A percentile compares a stretch with the other conserved stretches of the same genome.
phyloP scores from a whole-genome alignment of 257 asterid species.

The Solanum megistacrolobum region DNA sequence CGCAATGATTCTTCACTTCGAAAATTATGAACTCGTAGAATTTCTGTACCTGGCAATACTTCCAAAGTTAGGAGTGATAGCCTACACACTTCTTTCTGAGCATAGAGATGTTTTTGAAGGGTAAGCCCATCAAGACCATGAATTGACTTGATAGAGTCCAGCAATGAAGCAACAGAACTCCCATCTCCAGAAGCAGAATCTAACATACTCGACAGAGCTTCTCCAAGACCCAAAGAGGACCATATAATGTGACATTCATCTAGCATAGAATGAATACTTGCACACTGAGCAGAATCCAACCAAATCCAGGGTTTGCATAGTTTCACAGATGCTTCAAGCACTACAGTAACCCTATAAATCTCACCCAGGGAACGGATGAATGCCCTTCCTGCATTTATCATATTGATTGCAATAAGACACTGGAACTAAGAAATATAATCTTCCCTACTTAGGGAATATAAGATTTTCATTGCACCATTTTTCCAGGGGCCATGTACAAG shows the following conservation, averaged over 20 bases:
- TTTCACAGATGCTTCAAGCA: constrained; percentile 56
- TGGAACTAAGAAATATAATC: neutral
- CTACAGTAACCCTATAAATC: constrained; percentile 64
- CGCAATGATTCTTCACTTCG: neutral
- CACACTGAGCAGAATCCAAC: constrained; percentile 22
- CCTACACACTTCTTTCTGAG: constrained; percentile 37
- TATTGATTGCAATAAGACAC: neutral
- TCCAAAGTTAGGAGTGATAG: constrained; percentile 49
- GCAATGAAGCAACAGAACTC: constrained; percentile 10
- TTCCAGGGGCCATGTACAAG: neutral
- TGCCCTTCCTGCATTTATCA: constrained; percentile 40
- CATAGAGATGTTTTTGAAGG: constrained; percentile 42
- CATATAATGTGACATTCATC: constrained; percentile 53
- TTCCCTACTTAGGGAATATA: neutral
- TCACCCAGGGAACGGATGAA: constrained; percentile 60
- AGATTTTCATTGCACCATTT: neutral
- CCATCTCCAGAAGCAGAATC: constrained; percentile 17
- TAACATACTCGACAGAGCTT: constrained; percentile 41
- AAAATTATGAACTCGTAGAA: neutral
- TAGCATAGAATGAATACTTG: constrained; percentile 28
- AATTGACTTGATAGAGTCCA: constrained; percentile 43
- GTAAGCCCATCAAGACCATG: constrained; percentile 37
- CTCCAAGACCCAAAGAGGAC: constrained; percentile 59
- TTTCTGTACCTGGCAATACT: constrained; percentile 50
- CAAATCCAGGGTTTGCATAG: constrained; percentile 73